These are phyloP conservation scores for Clonostachys byssicola DNA, from an alignment of 2,329 filamentous ascomycete genomes.

Conservation along the genomic window DNA sequence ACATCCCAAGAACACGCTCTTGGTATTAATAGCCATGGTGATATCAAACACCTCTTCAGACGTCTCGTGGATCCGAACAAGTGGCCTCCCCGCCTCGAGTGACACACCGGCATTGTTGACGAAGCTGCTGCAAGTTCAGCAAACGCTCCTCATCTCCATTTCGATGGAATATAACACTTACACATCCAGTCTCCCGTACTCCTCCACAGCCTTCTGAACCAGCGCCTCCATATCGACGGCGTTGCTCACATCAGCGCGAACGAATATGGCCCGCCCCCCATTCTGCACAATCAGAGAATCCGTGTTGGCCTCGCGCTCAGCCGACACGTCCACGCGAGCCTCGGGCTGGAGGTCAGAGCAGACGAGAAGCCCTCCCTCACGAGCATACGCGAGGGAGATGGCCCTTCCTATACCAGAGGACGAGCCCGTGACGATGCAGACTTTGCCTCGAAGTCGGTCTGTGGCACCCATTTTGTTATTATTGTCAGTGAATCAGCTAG, in stretches of 20 bases:
- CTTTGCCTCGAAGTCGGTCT: neutral
- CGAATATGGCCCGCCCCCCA: constrained; percentile 31
- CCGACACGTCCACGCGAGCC: constrained; percentile 10
- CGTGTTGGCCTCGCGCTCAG: constrained; percentile 11
- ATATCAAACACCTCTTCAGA: constrained; percentile 37
- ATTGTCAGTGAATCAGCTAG: no score
- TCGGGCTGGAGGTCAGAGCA: constrained; percentile 30
- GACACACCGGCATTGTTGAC: constrained; percentile 35
- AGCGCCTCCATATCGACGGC: constrained; percentile 25
- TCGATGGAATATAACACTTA: constrained; percentile 17
- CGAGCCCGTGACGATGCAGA: constrained; percentile 3
- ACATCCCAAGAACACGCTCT: constrained; percentile 29
- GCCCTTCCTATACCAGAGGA: constrained; percentile 17
- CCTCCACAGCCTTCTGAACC: constrained; percentile 23
- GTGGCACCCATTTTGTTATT: no score
- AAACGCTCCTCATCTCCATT: constrained; percentile 17
- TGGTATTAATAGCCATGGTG: constrained; percentile 29
- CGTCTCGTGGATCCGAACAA: constrained; percentile 36
- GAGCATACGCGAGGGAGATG: constrained; percentile 33
- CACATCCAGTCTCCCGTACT: constrained; percentile 36
- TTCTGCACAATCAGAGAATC: constrained; percentile 28
- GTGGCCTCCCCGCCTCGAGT: constrained; percentile 22
- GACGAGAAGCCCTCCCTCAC: constrained; percentile 33
- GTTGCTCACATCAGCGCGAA: constrained; percentile 35
- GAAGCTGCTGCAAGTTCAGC: constrained; percentile 20